Conservation (phyloP, 2,329 filamentous ascomycete genomes). For the Aspergillus intermedius region DNA sequence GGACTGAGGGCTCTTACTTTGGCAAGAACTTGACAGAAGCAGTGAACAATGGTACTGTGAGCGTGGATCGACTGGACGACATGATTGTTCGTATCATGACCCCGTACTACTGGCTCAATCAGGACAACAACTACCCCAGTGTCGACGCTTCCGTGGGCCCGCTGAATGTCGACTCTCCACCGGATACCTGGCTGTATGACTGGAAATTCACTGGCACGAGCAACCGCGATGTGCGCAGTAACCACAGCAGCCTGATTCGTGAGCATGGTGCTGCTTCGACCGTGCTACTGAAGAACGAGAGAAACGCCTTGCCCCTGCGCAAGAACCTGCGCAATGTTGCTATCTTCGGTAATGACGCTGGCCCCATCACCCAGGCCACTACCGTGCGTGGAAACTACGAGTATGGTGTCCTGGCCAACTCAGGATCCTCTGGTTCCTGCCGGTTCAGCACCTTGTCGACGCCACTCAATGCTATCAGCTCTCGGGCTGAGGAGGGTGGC, state of each 20-base stretch:
- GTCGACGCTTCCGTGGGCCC: constrained; percentile 24
- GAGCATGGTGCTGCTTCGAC: constrained; percentile 68
- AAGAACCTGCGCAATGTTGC: constrained; percentile 38
- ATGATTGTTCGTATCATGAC: constrained; percentile 44
- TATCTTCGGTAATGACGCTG: constrained; percentile 47
- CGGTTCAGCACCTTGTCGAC: constrained; percentile 20
- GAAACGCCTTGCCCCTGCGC: constrained; percentile 45
- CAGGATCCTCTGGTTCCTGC: constrained; percentile 13
- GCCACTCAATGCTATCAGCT: constrained; percentile 23
- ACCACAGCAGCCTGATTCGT: constrained; percentile 65
- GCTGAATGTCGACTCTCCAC: constrained; percentile 8
- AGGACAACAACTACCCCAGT: constrained; percentile 35
- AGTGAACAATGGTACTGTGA: constrained; percentile 35
- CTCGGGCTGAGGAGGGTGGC: constrained; percentile 15
- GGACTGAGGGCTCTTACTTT: constrained; percentile 29
- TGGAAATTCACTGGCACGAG: constrained; percentile 10
- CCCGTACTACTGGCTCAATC: constrained; percentile 40
- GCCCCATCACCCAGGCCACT: constrained; percentile 22
- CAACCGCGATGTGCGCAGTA: constrained; percentile 55
- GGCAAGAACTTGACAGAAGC: constrained; percentile 12
- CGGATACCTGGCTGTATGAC: constrained; percentile 9
- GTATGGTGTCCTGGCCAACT: constrained; percentile 12
- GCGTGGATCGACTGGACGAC: constrained; percentile 38
- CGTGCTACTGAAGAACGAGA: constrained; percentile 57
- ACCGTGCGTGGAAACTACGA: constrained; percentile 8